Conservation (phyloP, 768 basidiomycete species). For the Pholiota molesta region DNA sequence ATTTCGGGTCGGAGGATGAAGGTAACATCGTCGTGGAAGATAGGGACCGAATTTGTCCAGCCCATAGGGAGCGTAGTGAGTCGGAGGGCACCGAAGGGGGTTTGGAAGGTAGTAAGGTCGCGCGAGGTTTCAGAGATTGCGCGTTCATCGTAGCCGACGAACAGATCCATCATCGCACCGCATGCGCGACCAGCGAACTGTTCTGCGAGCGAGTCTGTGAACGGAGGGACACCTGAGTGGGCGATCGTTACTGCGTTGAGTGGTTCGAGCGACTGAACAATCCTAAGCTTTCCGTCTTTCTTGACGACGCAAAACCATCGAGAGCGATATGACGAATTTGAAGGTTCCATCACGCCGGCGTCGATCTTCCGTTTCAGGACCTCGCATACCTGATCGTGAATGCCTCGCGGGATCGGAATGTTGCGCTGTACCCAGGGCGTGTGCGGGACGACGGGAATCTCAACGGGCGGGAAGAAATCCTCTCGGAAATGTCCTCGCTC, state of each 20-base stretch:
- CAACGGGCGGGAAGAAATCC: slow-evolving; percentile 29
- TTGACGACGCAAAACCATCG: slow-evolving; percentile 20
- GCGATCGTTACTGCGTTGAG: slow-evolving; percentile 1
- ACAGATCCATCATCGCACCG: slow-evolving; percentile 33
- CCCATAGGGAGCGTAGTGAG: slow-evolving; percentile 41
- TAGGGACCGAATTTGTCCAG: slow-evolving; percentile 14
- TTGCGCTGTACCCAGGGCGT: slow-evolving; percentile 24
- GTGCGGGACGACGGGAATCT: slow-evolving; percentile 35
- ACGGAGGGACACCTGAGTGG: slow-evolving; percentile 27
- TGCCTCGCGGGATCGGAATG: slow-evolving; percentile 35
- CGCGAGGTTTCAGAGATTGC: slow-evolving; percentile 27
- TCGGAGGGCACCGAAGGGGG: slow-evolving; percentile 26
- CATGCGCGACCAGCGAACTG: slow-evolving; percentile 32
- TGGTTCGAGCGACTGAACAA: slow-evolving; percentile 39
- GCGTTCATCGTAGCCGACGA: slow-evolving; percentile 39
- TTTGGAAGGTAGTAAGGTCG: slow-evolving; percentile 27
- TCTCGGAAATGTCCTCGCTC: slow-evolving; percentile 35
- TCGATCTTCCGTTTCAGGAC: not conserved
- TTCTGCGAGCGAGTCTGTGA: slow-evolving; percentile 31
- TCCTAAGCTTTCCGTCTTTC: slow-evolving; percentile 32
- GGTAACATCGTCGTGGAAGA: slow-evolving; percentile 18
- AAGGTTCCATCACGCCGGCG: slow-evolving; percentile 2
- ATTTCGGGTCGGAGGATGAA: slow-evolving; percentile 33
- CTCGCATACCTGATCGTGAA: slow-evolving; percentile 14
- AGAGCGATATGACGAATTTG: slow-evolving; percentile 3